These are phyloP conservation scores for Botrytis galanthina DNA, from an alignment of 2,329 filamentous ascomycete genomes.

Conservation along the genomic window DNA sequence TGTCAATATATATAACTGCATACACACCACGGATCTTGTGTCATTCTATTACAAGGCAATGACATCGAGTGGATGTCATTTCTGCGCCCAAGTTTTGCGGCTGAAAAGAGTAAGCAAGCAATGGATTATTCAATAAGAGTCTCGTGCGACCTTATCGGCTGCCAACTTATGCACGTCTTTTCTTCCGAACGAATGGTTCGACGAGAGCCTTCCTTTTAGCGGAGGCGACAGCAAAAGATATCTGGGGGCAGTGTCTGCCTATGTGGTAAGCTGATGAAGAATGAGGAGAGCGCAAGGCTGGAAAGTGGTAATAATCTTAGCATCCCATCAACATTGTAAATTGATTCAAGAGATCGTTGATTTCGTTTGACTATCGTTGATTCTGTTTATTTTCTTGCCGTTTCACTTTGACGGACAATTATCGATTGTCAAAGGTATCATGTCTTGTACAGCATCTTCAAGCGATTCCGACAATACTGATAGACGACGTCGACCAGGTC, in stretches of 20 bases:
- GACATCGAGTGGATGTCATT: background rate
- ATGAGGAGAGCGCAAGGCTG: slow-evolving; percentile 2
- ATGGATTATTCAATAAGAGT: background rate
- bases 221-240: slow-evolving; percentile 4
- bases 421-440: background rate
- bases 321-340: background rate
- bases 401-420: background rate
- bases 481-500: slow-evolving; percentile 2
- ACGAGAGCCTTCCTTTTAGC: background rate
- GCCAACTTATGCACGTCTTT: slow-evolving; percentile 12
- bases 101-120: slow-evolving; percentile 5
- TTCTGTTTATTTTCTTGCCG: background rate
- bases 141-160: slow-evolving; percentile 11
- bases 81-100: background rate
- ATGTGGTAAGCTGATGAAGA: slow-evolving; percentile 1
- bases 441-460: slow-evolving; percentile 26
- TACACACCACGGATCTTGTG: background rate
- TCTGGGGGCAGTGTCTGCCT: slow-evolving; percentile 7
- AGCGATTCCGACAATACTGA: slow-evolving; percentile 30
- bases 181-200: slow-evolving; percentile 18
- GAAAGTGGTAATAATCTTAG: background rate
- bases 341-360: background rate
- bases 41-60: background rate
- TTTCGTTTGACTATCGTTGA: background rate
- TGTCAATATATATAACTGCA: background rate